A percentile compares a stretch with the other conserved stretches of the same genome.
Conservation (phyloP, 116 monocot species). For the Phalaenopsis hybrid region DNA sequence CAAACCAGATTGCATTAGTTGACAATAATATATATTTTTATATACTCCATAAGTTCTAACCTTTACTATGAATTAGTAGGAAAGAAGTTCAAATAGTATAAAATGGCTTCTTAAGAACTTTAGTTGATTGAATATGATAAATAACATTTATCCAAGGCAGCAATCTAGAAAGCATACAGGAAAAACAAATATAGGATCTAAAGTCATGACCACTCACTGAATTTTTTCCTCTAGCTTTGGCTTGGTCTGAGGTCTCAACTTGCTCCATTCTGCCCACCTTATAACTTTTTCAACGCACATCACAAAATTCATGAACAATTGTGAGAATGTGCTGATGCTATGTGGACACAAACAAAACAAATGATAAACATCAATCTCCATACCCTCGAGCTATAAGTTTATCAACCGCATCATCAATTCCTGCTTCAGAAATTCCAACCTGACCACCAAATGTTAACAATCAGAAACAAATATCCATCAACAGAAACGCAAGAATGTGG, state of each 20-base stretch:
- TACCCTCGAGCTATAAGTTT: slow-evolving; percentile 84
- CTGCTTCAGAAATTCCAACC: slow-evolving; percentile 98
- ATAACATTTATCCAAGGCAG: not conserved
- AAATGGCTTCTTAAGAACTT: not conserved
- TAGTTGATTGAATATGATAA: not conserved
- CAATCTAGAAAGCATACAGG: not conserved
- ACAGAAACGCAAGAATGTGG: not conserved
- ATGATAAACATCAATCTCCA: slow-evolving; percentile 4
- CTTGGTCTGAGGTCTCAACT: slow-evolving; percentile 75
- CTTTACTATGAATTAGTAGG: not conserved
- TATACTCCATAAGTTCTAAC: not conserved
- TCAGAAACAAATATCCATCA: not conserved
- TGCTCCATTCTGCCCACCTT: slow-evolving; percentile 98
- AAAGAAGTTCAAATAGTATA: not conserved
- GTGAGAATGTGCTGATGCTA: not conserved
- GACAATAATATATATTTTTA: not conserved
- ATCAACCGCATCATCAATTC: slow-evolving; percentile 91
- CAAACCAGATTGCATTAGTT: not conserved
- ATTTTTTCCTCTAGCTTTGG: slow-evolving; percentile 76
- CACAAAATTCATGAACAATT: not conserved
- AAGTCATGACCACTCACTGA: slow-evolving; percentile 48
- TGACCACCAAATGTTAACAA: slow-evolving; percentile 14
- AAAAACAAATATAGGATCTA: not conserved
- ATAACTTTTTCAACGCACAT: slow-evolving; percentile 42
- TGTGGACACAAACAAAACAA: not conserved